A percentile compares a stretch with the other conserved stretches of the same genome.
Evolutionary conservation across 2,329 filamentous ascomycete species (phyloP).

Genomic region (Trichoderma sp.): DNA sequence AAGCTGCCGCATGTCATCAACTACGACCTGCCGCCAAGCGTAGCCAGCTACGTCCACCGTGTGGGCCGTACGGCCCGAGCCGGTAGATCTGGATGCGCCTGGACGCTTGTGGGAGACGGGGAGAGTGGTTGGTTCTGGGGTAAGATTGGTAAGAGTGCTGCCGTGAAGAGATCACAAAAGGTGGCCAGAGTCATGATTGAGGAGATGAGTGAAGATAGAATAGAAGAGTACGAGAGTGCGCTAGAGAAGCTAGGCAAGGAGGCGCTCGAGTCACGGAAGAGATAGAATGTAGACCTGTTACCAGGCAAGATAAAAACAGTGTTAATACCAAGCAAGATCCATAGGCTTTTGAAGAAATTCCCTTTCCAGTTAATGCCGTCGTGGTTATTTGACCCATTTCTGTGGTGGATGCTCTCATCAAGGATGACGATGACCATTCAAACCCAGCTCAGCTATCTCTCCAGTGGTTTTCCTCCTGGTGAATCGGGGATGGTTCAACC

Average conservation of each 20-base stretch:
- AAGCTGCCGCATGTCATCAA: constrained; percentile 83
- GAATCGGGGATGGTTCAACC: constrained; percentile 28
- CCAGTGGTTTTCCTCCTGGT: constrained; percentile 29
- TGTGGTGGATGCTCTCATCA: background rate
- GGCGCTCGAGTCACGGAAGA: constrained; percentile 40
- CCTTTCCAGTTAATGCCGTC: background rate
- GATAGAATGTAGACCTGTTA: constrained; percentile 15
- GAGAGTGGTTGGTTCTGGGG: constrained; percentile 93
- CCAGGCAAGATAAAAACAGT: background rate
- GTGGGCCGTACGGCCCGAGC: constrained; percentile 88
- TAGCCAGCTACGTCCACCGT: constrained; percentile 84
- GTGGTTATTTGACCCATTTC: background rate
- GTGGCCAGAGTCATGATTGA: constrained; percentile 49
- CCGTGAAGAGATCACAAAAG: constrained; percentile 43
- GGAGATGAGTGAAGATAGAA: constrained; percentile 46
- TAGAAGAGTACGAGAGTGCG: constrained; percentile 52
- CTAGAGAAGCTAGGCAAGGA: constrained; percentile 61
- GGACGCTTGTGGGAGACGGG: constrained; percentile 78
- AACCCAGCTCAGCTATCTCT: constrained; percentile 10
- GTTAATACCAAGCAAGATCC: background rate
- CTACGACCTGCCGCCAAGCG: constrained; percentile 82
- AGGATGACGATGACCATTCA: background rate
- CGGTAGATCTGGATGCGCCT: constrained; percentile 70
- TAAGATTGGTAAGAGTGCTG: constrained; percentile 63
- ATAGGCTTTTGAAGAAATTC: background rate